Percentiles rank a stretch among this genome's conserved stretches.
These are phyloP conservation scores for Aspergillus brunneoviolaceus DNA, from an alignment of 2,329 filamentous ascomycete genomes.

Conservation along the genomic window DNA sequence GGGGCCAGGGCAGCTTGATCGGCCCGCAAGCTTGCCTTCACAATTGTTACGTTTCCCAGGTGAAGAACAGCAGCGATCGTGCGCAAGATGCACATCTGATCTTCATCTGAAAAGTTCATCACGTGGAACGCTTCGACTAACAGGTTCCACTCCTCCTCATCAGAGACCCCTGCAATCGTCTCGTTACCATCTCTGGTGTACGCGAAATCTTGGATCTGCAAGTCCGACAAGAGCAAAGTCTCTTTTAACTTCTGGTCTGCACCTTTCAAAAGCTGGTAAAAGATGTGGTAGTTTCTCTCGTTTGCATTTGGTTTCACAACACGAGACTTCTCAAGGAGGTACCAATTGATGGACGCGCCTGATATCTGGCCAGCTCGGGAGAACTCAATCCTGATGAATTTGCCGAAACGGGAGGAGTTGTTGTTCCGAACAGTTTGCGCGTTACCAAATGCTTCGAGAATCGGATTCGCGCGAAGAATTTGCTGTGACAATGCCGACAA, in stretches of 20 bases:
- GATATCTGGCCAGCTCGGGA: constrained; percentile 83
- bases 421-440: constrained; percentile 97
- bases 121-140: constrained; percentile 90
- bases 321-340: constrained; percentile 94
- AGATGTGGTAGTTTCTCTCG: constrained; percentile 95
- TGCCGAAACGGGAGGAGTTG: constrained; percentile 97
- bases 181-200: constrained; percentile 93
- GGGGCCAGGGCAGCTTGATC: constrained; percentile 83
- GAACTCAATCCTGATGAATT: constrained; percentile 98
- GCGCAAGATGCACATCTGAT: constrained; percentile 78
- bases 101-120: constrained; percentile 87
- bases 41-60: constrained; percentile 84
- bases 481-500: constrained; percentile 91
- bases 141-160: constrained; percentile 83
- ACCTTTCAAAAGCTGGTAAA: constrained; percentile 91
- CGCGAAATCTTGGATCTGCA: constrained; percentile 81
- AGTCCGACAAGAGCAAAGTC: constrained; percentile 71
- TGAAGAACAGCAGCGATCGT: constrained; percentile 91
- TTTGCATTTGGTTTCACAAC: constrained; percentile 84
- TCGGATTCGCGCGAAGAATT: constrained; percentile 92
- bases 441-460: constrained; percentile 96
- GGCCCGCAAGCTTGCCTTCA: constrained; percentile 84
- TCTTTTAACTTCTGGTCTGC: constrained; percentile 71
- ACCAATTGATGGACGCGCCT: constrained; percentile 98
- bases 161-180: constrained; percentile 84